Evolutionary conservation across 1,139 yeast species (phyloP).

Genomic region (Yamadazyma triangularis): DNA sequence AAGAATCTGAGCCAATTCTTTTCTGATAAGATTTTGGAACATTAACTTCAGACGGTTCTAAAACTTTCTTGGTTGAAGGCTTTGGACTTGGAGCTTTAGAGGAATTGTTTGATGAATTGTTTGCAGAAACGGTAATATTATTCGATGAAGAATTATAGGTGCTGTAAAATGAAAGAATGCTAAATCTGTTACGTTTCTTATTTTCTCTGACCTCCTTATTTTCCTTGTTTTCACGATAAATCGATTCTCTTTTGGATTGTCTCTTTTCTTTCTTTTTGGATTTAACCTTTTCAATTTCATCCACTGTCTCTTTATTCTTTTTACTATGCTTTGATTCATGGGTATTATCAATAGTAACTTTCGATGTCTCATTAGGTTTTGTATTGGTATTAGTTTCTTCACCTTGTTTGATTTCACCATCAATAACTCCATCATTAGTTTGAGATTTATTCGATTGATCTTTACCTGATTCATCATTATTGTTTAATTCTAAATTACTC

Average conservation of each 20-base stretch:
- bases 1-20: constrained; percentile 5
- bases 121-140: constrained; percentile 9
- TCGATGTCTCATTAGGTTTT: too few species aligned
- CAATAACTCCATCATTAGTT: constrained; percentile 1
- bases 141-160: constrained; percentile 25
- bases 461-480: constrained; percentile 4
- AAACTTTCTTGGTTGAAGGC: constrained; percentile 16
- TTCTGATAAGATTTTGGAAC: constrained; percentile 7
- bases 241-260: constrained; percentile 1
- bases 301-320: constrained; percentile 1
- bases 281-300: neutral
- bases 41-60: constrained; percentile 38
- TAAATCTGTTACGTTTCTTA: constrained; percentile 47
- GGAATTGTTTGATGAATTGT: constrained; percentile 2
- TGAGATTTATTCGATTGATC: neutral
- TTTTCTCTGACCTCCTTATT: constrained; percentile 27
- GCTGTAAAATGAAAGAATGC: constrained; percentile 49
- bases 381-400: too few species aligned
- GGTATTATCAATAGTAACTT: neutral
- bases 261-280: constrained; percentile 1
- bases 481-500: constrained; percentile 38
- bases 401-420: constrained; percentile 3
- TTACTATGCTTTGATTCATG: neutral
- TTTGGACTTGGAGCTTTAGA: constrained; percentile 10
- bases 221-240: constrained; percentile 6